Percentiles rank a stretch among this genome's conserved stretches.
phyloP scores from a whole-genome alignment of 352 stramenopile genomes.

The Phytophthora pinifolia region DNA sequence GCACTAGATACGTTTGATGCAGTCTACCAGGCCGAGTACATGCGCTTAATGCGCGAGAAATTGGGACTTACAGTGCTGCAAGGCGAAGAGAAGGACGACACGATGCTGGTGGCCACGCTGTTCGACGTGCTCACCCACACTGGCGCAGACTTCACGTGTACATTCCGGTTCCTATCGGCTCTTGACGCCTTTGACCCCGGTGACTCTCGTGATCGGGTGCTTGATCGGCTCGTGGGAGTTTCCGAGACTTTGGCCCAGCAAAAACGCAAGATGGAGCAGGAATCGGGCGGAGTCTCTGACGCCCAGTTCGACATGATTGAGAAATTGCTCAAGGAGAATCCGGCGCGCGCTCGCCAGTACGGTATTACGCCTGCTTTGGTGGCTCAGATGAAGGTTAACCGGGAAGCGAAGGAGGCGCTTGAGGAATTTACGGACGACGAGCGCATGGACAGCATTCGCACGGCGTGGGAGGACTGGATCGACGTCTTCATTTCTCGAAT shows the following conservation, averaged over 20 bases:
- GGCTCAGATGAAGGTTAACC: slow-evolving; percentile 53
- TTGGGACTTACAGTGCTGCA: slow-evolving; percentile 49
- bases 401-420: slow-evolving; percentile 44
- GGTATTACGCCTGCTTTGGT: slow-evolving; percentile 69
- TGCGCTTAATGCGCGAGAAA: slow-evolving; percentile 62
- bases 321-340: slow-evolving; percentile 59
- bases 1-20: slow-evolving; percentile 38
- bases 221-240: slow-evolving; percentile 55
- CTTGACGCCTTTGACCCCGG: slow-evolving; percentile 41
- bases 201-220: slow-evolving; percentile 16
- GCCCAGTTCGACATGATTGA: slow-evolving; percentile 75
- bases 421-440: slow-evolving; percentile 47
- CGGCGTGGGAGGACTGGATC: slow-evolving; percentile 62
- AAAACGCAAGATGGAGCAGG: slow-evolving; percentile 46
- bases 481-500: slow-evolving; percentile 51
- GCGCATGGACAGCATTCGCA: slow-evolving; percentile 42
- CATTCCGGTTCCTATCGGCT: slow-evolving; percentile 60
- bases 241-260: slow-evolving; percentile 72
- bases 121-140: slow-evolving; percentile 63
- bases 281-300: slow-evolving; percentile 55
- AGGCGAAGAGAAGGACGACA: slow-evolving; percentile 38
- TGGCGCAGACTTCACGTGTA: slow-evolving; percentile 76
- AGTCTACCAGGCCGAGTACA: slow-evolving; percentile 60
- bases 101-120: slow-evolving; percentile 47
- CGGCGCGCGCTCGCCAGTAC: slow-evolving; percentile 63